Percentiles rank a stretch among this genome's conserved stretches.
Evolutionary conservation across 208 protist species (phyloP).

Genomic region (Leishmania aethiopica): DNA sequence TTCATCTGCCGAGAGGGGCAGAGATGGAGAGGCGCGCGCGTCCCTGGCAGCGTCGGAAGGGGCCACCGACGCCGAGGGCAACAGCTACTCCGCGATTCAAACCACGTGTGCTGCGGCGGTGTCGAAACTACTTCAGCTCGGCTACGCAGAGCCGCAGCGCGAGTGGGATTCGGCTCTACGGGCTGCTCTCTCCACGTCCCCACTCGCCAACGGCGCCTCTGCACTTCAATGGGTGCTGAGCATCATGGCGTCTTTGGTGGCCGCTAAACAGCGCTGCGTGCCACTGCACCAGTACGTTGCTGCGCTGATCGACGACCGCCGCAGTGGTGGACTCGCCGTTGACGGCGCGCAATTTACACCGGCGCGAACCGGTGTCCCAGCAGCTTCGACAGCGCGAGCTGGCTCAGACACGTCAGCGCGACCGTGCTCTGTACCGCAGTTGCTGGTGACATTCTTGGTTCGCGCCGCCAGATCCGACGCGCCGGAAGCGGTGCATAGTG

Average conservation of each 20-base stretch:
- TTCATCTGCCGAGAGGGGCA: neutral
- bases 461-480: slow-evolving; percentile 28
- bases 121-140: slow-evolving; percentile 23
- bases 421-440: slow-evolving; percentile 9
- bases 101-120: slow-evolving; percentile 10
- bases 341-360: neutral
- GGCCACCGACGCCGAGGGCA: neutral
- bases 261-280: slow-evolving; percentile 38
- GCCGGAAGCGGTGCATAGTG: slow-evolving; percentile 32
- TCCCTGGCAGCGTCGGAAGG: neutral
- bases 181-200: neutral
- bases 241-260: slow-evolving; percentile 45
- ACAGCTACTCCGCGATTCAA: neutral
- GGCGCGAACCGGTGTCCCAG: neutral
- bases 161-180: slow-evolving; percentile 36
- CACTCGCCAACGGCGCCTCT: slow-evolving; percentile 10
- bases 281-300: slow-evolving; percentile 51
- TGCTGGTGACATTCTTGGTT: slow-evolving; percentile 20
- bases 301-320: slow-evolving; percentile 8
- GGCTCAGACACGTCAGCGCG: neutral
- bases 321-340: neutral
- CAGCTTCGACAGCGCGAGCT: neutral
- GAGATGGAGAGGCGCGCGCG: neutral
- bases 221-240: slow-evolving; percentile 54
- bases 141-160: slow-evolving; percentile 31